These are phyloP conservation scores for Thelephora terrestris DNA, from an alignment of 1,284 basidiomycete genomes.

Conservation along the genomic window DNA sequence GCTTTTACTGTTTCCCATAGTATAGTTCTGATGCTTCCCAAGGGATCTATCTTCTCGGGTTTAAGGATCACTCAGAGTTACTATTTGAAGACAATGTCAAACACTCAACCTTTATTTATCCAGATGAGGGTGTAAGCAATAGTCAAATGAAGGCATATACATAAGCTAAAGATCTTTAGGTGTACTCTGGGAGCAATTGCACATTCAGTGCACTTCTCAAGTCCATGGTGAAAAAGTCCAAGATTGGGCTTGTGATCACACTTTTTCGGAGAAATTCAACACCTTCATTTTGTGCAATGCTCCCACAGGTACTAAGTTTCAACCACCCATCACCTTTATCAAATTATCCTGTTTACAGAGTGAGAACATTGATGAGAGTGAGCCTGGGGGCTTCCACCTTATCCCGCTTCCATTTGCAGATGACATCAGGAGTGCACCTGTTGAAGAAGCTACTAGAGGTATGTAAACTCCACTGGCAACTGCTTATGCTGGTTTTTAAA, in stretches of 20 bases:
- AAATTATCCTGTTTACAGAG: constrained; percentile 32
- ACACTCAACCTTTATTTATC: constrained; percentile 88
- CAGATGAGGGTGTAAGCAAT: constrained; percentile 69
- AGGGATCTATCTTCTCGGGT: constrained; percentile 84
- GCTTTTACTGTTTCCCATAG: constrained; percentile 3
- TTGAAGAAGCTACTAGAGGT: constrained; percentile 50
- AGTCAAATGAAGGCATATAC: not conserved
- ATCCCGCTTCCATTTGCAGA: constrained; percentile 90
- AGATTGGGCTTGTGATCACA: constrained; percentile 72
- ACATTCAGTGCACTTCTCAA: constrained; percentile 84
- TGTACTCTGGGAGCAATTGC: constrained; percentile 83
- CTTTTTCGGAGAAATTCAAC: constrained; percentile 64
- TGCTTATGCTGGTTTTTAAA: not conserved
- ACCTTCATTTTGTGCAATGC: constrained; percentile 76
- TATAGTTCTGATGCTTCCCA: constrained; percentile 6
- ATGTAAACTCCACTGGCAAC: constrained; percentile 8
- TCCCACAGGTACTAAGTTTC: constrained; percentile 64
- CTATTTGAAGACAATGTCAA: constrained; percentile 85
- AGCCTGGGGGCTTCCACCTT: constrained; percentile 88
- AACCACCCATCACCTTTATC: not conserved
- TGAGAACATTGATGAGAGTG: constrained; percentile 61
- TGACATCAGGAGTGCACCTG: constrained; percentile 76
- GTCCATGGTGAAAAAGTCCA: constrained; percentile 74
- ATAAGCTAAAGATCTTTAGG: constrained; percentile 27
- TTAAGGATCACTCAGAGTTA: constrained; percentile 69